Evolutionary conservation across 2,329 filamentous ascomycete species (phyloP).

Genomic region (Aspergillus oerlinghausenensis): DNA sequence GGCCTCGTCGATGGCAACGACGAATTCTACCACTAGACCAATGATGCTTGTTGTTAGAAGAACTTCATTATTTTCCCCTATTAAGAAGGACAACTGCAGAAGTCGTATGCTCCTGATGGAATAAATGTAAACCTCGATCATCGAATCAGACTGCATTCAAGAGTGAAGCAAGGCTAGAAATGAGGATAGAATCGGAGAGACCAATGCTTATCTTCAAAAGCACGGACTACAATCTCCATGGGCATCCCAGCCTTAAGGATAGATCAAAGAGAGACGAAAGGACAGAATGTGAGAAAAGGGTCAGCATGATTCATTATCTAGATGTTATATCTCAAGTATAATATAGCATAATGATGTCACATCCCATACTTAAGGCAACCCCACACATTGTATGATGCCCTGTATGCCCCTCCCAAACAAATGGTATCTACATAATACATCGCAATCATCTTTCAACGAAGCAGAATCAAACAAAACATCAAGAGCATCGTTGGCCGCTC

Average conservation of each 20-base stretch:
- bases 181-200: too few species aligned
- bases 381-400: neutral
- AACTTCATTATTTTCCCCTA: too few species aligned
- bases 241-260: too few species aligned
- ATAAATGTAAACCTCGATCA: too few species aligned
- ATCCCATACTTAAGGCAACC: neutral
- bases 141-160: too few species aligned
- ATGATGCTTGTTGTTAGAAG: slow-evolving; percentile 24
- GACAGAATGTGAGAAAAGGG: too few species aligned
- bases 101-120: too few species aligned
- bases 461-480: slow-evolving; percentile 1
- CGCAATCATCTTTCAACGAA: neutral
- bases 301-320: neutral
- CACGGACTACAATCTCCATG: too few species aligned
- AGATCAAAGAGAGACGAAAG: too few species aligned
- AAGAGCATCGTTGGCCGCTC: slow-evolving; percentile 1
- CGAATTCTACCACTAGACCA: slow-evolving; percentile 45
- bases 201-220: too few species aligned
- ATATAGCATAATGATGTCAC: neutral
- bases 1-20: slow-evolving; percentile 45
- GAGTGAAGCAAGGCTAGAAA: too few species aligned
- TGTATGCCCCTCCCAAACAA: neutral
- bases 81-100: too few species aligned
- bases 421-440: slow-evolving; percentile 12
- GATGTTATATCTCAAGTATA: neutral